phyloP scores from a whole-genome alignment of 2,329 filamentous ascomycete species.

The Trichoderma polysporum region DNA sequence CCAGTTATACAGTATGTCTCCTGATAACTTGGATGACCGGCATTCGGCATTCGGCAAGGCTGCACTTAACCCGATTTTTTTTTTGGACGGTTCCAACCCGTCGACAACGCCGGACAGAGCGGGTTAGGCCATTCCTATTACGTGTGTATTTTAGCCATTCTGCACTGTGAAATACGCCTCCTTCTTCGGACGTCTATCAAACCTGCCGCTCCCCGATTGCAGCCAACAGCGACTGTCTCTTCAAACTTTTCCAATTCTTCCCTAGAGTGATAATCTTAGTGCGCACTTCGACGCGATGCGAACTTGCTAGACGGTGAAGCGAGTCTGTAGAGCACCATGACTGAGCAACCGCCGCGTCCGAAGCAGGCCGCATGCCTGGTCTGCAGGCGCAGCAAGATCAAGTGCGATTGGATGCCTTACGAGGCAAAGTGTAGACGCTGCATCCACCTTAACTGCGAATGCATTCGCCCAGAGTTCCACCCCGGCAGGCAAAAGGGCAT shows the following conservation, averaged over 20 bases:
- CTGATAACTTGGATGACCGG: not conserved
- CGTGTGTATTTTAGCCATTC: not conserved
- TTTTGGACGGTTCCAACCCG: not conserved
- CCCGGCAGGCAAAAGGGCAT: constrained; percentile 73
- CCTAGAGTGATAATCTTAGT: not conserved
- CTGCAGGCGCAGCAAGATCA: constrained; percentile 67
- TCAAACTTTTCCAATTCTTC: not conserved
- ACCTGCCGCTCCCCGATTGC: constrained; percentile 12
- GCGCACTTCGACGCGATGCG: constrained; percentile 6
- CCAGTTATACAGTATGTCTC: not conserved
- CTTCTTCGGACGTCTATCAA: constrained; percentile 11
- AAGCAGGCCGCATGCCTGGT: constrained; percentile 58
- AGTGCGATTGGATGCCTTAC: constrained; percentile 58
- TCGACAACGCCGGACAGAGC: constrained; percentile 1
- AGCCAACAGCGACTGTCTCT: not conserved
- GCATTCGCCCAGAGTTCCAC: constrained; percentile 70
- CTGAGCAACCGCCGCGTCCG: constrained; percentile 31
- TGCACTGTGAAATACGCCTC: constrained; percentile 12
- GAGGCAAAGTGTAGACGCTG: constrained; percentile 61
- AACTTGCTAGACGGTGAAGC: not conserved
- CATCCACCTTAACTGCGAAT: constrained; percentile 57
- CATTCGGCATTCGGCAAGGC: constrained; percentile 18
- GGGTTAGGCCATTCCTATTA: not conserved
- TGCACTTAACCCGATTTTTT: not conserved
- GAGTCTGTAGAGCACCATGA: constrained; percentile 23